A percentile compares a stretch with the other conserved stretches of the same genome.
Conservation (phyloP, 2,329 filamentous ascomycete species). For the Colletotrichum lupini region DNA sequence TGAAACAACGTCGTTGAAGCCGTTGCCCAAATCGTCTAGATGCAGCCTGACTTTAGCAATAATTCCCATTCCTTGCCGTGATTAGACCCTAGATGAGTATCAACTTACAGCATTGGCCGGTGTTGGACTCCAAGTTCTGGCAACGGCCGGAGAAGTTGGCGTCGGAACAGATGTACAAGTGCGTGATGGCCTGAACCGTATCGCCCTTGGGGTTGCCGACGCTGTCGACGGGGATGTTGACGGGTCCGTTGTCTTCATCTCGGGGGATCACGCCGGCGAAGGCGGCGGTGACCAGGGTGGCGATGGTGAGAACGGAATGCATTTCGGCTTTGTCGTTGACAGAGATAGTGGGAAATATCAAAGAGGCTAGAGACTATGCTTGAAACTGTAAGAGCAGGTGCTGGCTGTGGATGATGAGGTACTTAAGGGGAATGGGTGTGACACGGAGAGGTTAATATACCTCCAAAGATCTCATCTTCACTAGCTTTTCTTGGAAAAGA, state of each 20-base stretch:
- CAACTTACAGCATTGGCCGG: background rate
- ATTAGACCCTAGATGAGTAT: accelerated
- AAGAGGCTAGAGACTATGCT: no score
- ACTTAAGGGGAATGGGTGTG: background rate
- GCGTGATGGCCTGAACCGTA: background rate
- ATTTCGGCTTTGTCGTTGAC: background rate
- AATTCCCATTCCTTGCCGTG: no score
- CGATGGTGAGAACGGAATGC: background rate
- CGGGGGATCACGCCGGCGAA: background rate
- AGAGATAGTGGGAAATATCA: background rate
- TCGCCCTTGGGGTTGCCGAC: background rate
- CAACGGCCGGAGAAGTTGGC: background rate
- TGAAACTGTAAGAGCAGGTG: background rate
- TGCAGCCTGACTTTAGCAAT: no score
- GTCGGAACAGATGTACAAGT: background rate
- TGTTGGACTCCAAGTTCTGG: background rate
- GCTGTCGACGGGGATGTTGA: background rate
- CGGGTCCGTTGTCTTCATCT: background rate
- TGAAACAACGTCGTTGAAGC: background rate
- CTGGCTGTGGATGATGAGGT: background rate
- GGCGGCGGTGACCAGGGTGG: background rate
- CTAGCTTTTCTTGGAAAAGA: background rate
- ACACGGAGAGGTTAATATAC: background rate
- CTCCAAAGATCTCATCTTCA: background rate
- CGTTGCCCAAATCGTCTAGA: background rate